These are phyloP conservation scores for Candida verbasci DNA, from an alignment of 805 yeast species.

Conservation along the genomic window DNA sequence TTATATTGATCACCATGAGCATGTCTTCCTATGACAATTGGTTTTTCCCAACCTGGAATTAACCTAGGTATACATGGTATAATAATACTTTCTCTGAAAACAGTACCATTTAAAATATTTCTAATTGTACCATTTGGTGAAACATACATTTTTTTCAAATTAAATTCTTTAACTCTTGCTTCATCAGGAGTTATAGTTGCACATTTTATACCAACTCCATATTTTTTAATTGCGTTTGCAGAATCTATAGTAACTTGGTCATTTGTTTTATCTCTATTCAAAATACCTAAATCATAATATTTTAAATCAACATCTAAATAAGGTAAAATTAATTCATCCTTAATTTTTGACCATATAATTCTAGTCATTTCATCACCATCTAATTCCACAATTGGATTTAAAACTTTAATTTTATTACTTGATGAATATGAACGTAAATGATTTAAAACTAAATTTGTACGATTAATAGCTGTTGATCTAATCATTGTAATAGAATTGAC, in stretches of 20 bases:
- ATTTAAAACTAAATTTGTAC: slow-evolving; percentile 4
- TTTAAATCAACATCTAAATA: slow-evolving; percentile 69
- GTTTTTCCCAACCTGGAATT: slow-evolving; percentile 77
- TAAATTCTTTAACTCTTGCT: slow-evolving; percentile 69
- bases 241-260: slow-evolving; percentile 77
- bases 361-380: slow-evolving; percentile 89
- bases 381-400: slow-evolving; percentile 70
- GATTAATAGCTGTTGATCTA: slow-evolving; percentile 10
- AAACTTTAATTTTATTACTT: slow-evolving; percentile 56
- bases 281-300: slow-evolving; percentile 69
- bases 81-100: slow-evolving; percentile 79
- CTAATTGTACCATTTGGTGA: slow-evolving; percentile 85
- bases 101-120: slow-evolving; percentile 78
- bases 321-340: slow-evolving; percentile 62
- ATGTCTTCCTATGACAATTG: slow-evolving; percentile 82
- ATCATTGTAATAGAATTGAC: slow-evolving; percentile 10
- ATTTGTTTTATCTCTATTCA: slow-evolving; percentile 63
- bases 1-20: slow-evolving; percentile 84
- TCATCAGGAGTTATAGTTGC: slow-evolving; percentile 87
- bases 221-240: slow-evolving; percentile 67
- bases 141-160: slow-evolving; percentile 75
- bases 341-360: slow-evolving; percentile 76
- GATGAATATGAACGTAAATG: slow-evolving; percentile 9
- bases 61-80: slow-evolving; percentile 74
- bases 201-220: slow-evolving; percentile 80